Evolutionary conservation across 2,329 filamentous ascomycete species (phyloP).

Genomic region (Ophiosphaerella narmari): DNA sequence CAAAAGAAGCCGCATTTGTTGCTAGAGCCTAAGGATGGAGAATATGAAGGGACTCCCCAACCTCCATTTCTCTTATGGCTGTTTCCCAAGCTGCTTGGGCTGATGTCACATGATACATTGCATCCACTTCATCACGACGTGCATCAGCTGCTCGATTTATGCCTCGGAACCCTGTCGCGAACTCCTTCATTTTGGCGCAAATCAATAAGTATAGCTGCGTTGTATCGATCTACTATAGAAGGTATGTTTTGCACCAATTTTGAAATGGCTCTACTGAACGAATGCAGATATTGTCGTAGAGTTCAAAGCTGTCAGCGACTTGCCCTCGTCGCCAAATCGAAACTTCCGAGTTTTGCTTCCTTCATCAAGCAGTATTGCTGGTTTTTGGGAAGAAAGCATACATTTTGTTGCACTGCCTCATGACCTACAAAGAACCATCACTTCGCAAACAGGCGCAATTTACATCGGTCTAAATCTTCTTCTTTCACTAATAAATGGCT

Average conservation of each 20-base stretch:
- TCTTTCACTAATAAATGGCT: slow-evolving; percentile 16
- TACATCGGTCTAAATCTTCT: slow-evolving; percentile 35
- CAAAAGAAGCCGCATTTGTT: slow-evolving; percentile 75
- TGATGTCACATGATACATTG: slow-evolving; percentile 51
- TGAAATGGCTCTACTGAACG: too few relatives aligned
- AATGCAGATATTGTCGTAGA: slow-evolving; percentile 52
- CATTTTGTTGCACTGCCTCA: slow-evolving; percentile 49
- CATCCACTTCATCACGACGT: slow-evolving; percentile 47
- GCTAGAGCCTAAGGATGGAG: slow-evolving; percentile 38
- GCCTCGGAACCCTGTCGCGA: slow-evolving; percentile 43
- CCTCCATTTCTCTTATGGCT: slow-evolving; percentile 61
- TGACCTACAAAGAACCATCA: slow-evolving; percentile 42
- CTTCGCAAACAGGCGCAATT: slow-evolving; percentile 27
- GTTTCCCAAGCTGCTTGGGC: slow-evolving; percentile 56
- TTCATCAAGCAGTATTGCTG: slow-evolving; percentile 45
- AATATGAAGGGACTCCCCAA: slow-evolving; percentile 35
- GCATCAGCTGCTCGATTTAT: slow-evolving; percentile 41
- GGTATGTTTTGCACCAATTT: slow-evolving; percentile 46
- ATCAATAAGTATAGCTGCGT: slow-evolving; percentile 37
- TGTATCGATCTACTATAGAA: slow-evolving; percentile 49
- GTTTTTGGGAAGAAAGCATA: slow-evolving; percentile 46
- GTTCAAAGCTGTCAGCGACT: slow-evolving; percentile 44
- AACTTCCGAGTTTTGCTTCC: slow-evolving; percentile 43
- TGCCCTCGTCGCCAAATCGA: slow-evolving; percentile 5
- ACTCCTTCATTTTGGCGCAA: slow-evolving; percentile 43